These are phyloP conservation scores for Phytophthora fragariae DNA, from an alignment of 352 stramenopile species.

Conservation along the genomic window DNA sequence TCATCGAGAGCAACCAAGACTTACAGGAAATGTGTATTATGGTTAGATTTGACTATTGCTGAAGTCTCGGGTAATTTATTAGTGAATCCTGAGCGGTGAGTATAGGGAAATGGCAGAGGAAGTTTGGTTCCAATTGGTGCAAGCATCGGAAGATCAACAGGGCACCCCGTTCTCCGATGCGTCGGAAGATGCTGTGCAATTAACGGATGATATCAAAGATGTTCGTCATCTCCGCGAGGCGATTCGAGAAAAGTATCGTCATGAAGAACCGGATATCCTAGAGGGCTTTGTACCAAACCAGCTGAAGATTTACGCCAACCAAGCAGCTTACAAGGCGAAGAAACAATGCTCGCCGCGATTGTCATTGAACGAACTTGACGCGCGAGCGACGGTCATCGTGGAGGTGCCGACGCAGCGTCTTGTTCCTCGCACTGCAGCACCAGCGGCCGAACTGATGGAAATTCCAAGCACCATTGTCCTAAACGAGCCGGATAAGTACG, in stretches of 20 bases:
- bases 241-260: neutral
- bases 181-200: neutral
- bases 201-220: neutral
- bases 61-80: neutral
- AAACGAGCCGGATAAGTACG: too few relatives aligned
- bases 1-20: neutral
- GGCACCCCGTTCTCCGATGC: neutral
- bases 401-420: neutral
- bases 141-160: neutral
- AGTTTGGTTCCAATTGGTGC: conserved; percentile 7
- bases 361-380: conserved; percentile 1
- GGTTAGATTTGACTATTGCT: neutral
- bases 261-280: neutral
- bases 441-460: too few relatives aligned
- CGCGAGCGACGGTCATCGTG: conserved; percentile 8
- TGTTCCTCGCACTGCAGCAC: too few relatives aligned
- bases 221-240: neutral
- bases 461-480: too few relatives aligned
- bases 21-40: neutral
- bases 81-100: neutral
- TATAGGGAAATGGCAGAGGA: neutral
- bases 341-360: neutral
- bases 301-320: conserved; percentile 1
- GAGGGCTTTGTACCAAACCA: neutral
- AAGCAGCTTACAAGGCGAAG: conserved; percentile 6